Evolutionary conservation across 805 yeast genomes (phyloP).

Genomic region (Ogataea nitratoaversa): DNA sequence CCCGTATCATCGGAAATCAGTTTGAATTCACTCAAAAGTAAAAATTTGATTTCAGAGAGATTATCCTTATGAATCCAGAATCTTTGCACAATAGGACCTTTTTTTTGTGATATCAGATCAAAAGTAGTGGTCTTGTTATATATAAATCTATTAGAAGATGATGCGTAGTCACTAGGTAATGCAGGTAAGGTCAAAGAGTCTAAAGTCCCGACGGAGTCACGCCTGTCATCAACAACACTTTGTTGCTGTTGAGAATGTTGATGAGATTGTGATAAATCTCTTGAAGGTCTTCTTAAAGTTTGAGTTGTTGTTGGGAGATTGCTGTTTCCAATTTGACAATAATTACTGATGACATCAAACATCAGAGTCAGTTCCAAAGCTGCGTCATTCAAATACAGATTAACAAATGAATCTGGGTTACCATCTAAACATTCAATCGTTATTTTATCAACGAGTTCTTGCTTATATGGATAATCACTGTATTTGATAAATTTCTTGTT

Average conservation of each 20-base stretch:
- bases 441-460: slow-evolving; percentile 31
- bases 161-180: slow-evolving; percentile 1
- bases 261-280: background rate
- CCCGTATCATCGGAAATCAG: slow-evolving; percentile 33
- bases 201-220: slow-evolving; percentile 16
- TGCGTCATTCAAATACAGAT: slow-evolving; percentile 54
- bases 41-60: slow-evolving; percentile 47
- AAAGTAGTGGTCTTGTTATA: slow-evolving; percentile 29
- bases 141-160: slow-evolving; percentile 7
- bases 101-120: slow-evolving; percentile 33
- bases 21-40: slow-evolving; percentile 40
- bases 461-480: slow-evolving; percentile 31
- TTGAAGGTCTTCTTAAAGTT: background rate
- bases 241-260: slow-evolving; percentile 1
- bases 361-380: slow-evolving; percentile 57
- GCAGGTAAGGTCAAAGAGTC: slow-evolving; percentile 21
- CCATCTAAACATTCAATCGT: slow-evolving; percentile 24
- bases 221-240: slow-evolving; percentile 1
- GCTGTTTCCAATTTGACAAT: slow-evolving; percentile 6
- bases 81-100: slow-evolving; percentile 32
- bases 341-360: slow-evolving; percentile 42
- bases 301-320: background rate
- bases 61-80: slow-evolving; percentile 63
- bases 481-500: slow-evolving; percentile 63
- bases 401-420: slow-evolving; percentile 53